These are phyloP conservation scores for Plasmodium gonderi DNA, from an alignment of 169 alveolate genomes.

Conservation along the genomic window DNA sequence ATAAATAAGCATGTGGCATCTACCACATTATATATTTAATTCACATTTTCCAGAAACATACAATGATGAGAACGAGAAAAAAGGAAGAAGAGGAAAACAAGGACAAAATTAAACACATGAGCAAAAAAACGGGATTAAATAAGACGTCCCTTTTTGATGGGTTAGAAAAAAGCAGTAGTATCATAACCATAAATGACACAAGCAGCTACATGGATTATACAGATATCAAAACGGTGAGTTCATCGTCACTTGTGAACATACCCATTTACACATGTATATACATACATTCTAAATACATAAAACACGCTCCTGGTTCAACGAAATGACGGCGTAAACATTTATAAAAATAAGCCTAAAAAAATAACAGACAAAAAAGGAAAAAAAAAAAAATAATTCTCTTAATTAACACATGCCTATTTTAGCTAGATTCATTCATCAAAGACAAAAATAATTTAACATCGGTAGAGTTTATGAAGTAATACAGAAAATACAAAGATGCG, in stretches of 20 bases:
- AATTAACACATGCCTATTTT: background rate
- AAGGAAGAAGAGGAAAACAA: constrained; percentile 33
- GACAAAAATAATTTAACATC: constrained; percentile 33
- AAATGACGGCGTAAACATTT: background rate
- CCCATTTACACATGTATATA: background rate
- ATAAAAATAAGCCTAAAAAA: background rate
- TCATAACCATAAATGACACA: constrained; percentile 63
- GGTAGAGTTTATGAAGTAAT: constrained; percentile 13
- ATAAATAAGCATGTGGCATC: background rate
- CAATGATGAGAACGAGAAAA: constrained; percentile 26
- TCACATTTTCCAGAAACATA: constrained; percentile 7
- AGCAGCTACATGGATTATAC: constrained; percentile 49
- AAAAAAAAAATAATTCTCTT: background rate
- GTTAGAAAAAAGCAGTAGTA: constrained; percentile 67
- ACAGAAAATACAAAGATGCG: background rate
- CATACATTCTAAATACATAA: no score
- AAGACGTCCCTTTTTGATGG: constrained; percentile 25
- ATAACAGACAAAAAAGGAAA: background rate
- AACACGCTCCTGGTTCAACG: background rate
- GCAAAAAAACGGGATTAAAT: constrained; percentile 15
- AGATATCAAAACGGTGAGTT: constrained; percentile 57
- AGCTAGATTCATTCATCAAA: constrained; percentile 69
- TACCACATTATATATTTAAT: background rate
- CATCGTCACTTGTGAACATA: background rate
- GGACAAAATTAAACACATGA: background rate